Percentiles rank a stretch among this genome's conserved stretches.
These are phyloP conservation scores for Globisporangium camurandrum DNA, from an alignment of 352 stramenopile species.

Conservation along the genomic window DNA sequence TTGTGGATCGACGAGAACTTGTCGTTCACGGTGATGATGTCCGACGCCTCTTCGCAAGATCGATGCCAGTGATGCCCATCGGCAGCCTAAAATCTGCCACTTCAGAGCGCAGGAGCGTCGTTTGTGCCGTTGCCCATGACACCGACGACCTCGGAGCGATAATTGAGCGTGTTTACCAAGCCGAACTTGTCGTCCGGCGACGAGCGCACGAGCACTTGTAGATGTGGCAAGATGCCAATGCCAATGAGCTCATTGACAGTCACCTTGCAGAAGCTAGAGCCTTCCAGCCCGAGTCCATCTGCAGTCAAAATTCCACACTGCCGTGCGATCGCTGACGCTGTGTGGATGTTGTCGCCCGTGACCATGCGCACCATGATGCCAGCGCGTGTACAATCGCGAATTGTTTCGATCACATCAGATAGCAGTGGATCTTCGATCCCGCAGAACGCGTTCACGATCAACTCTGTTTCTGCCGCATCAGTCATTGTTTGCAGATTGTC, in stretches of 20 bases:
- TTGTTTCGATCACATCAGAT: slow-evolving; percentile 90
- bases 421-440: slow-evolving; percentile 96
- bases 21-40: slow-evolving; percentile 88
- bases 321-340: slow-evolving; percentile 92
- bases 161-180: slow-evolving; percentile 86
- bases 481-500: slow-evolving; percentile 45
- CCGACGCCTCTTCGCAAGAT: slow-evolving; percentile 72
- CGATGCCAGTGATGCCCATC: slow-evolving; percentile 78
- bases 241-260: slow-evolving; percentile 42
- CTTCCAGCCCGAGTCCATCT: slow-evolving; percentile 88
- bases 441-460: slow-evolving; percentile 88
- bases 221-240: slow-evolving; percentile 51
- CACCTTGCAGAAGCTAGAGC: slow-evolving; percentile 89
- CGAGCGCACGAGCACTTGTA: slow-evolving; percentile 89
- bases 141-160: slow-evolving; percentile 64
- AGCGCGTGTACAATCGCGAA: slow-evolving; percentile 90
- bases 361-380: slow-evolving; percentile 99
- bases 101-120: slow-evolving; percentile 62
- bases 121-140: slow-evolving; percentile 81
- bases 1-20: slow-evolving; percentile 80
- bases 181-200: slow-evolving; percentile 97
- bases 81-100: slow-evolving; percentile 68
- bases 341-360: slow-evolving; percentile 98
- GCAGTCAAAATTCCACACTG: slow-evolving; percentile 94
- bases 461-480: slow-evolving; percentile 61